phyloP scores from a whole-genome alignment of 2,329 filamentous ascomycete genomes.

The Alternaria tenuissima region DNA sequence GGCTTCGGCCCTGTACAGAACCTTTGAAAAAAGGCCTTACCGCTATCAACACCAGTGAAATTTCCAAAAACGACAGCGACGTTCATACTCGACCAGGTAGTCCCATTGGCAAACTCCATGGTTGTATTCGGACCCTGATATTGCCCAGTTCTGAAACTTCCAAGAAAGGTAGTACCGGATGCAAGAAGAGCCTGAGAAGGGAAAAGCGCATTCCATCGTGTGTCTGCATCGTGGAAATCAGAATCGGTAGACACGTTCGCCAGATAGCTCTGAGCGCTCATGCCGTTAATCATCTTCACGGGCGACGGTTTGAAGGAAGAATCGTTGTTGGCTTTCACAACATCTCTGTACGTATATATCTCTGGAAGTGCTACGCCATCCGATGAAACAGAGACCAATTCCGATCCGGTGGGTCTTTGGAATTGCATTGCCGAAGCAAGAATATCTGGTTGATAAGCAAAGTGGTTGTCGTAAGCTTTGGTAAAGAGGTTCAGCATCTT shows the following conservation, averaged over 20 bases:
- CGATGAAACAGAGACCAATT: slow-evolving; percentile 47
- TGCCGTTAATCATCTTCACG: slow-evolving; percentile 50
- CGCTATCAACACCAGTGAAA: slow-evolving; percentile 51
- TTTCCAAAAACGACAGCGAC: slow-evolving; percentile 41
- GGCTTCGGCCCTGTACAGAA: slow-evolving; percentile 47
- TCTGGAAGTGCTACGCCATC: slow-evolving; percentile 49
- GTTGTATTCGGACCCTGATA: slow-evolving; percentile 48
- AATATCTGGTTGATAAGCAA: slow-evolving; percentile 50
- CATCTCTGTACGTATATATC: slow-evolving; percentile 47
- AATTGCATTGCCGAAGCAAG: slow-evolving; percentile 50
- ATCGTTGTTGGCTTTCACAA: slow-evolving; percentile 34
- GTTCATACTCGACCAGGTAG: slow-evolving; percentile 40
- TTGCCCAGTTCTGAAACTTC: slow-evolving; percentile 40
- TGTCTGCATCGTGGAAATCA: slow-evolving; percentile 52
- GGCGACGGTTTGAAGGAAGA: slow-evolving; percentile 46
- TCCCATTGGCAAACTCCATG: slow-evolving; percentile 49
- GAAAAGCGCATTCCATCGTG: slow-evolving; percentile 53
- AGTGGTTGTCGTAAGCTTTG: slow-evolving; percentile 54
- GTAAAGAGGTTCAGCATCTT: slow-evolving; percentile 47
- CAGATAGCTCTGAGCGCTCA: slow-evolving; percentile 45
- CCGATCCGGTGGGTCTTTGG: slow-evolving; percentile 39
- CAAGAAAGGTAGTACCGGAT: slow-evolving; percentile 36
- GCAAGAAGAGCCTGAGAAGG: slow-evolving; percentile 45
- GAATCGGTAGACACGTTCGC: slow-evolving; percentile 41
- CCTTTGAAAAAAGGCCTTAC: slow-evolving; percentile 51